These are phyloP conservation scores for Sideroxylon spinosum DNA, from an alignment of 179 eudicot species.

Conservation along the genomic window DNA sequence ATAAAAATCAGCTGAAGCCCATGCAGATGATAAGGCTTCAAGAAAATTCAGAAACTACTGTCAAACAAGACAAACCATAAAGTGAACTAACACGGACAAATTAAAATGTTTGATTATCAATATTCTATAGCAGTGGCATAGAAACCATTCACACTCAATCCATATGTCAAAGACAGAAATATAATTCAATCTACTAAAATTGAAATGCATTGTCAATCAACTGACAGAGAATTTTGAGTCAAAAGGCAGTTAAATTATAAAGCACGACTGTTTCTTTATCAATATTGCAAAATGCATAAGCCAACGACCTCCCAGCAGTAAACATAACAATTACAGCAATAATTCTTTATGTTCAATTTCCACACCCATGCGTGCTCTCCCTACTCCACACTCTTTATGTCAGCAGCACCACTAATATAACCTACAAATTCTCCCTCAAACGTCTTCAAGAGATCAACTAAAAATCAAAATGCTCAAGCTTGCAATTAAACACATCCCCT, in stretches of 20 bases:
- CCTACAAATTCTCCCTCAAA: not conserved
- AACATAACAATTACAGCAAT: not conserved
- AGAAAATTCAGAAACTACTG: not conserved
- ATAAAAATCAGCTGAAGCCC: not conserved
- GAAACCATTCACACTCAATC: not conserved
- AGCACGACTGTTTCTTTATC: not conserved
- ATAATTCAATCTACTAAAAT: not conserved
- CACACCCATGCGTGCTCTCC: not conserved
- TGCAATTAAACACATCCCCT: conserved; percentile 1
- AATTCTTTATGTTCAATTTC: not conserved
- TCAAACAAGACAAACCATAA: not conserved
- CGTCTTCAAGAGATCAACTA: conserved; percentile 4
- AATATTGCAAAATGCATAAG: not conserved
- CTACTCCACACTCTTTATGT: not conserved
- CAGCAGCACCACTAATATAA: conserved; percentile 4
- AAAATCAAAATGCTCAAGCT: not conserved
- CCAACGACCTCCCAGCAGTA: not conserved
- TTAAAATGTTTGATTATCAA: not conserved
- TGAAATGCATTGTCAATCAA: not conserved
- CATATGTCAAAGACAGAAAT: no score
- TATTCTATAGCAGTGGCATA: not conserved
- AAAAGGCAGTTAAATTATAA: not conserved
- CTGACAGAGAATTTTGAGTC: not conserved
- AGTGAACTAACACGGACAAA: not conserved
- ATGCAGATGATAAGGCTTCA: not conserved